Conservation (phyloP, 2,329 filamentous ascomycete species). For the Sclerotinia nivalis region DNA sequence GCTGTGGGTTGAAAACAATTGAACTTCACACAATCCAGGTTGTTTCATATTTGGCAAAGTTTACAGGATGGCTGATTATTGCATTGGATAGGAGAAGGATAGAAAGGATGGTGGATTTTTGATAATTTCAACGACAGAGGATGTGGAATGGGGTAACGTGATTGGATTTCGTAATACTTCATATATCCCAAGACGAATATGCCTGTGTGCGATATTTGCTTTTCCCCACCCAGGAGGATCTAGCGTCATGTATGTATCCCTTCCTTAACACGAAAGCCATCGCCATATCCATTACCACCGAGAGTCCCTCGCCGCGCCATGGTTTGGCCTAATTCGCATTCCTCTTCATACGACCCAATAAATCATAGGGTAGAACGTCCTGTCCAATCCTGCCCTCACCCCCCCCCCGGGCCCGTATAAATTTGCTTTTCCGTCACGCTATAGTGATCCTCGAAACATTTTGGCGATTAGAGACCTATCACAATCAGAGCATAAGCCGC, state of each 20-base stretch:
- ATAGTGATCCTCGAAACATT: not conserved
- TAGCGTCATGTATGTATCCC: not conserved
- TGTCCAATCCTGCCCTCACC: not conserved
- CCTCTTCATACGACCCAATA: not conserved
- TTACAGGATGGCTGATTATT: no score
- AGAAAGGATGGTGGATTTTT: no score
- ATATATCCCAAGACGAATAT: not conserved
- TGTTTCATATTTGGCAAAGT: not conserved
- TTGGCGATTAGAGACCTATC: constrained; percentile 7
- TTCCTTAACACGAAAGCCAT: constrained; percentile 1
- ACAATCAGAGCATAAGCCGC: constrained; percentile 11
- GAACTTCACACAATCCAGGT: not conserved
- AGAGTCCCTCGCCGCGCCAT: not conserved
- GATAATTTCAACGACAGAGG: not conserved
- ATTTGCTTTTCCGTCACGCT: not conserved
- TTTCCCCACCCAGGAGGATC: not conserved
- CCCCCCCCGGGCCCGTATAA: no score
- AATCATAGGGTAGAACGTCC: not conserved
- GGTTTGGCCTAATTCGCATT: not conserved
- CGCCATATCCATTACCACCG: not conserved
- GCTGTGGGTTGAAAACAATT: not conserved
- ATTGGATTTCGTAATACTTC: not conserved
- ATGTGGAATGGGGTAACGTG: no score
- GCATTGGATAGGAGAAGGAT: not conserved
- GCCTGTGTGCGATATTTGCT: not conserved